Evolutionary conservation across 768 basidiomycete species (phyloP).

Genomic region (Clavulina sp.): DNA sequence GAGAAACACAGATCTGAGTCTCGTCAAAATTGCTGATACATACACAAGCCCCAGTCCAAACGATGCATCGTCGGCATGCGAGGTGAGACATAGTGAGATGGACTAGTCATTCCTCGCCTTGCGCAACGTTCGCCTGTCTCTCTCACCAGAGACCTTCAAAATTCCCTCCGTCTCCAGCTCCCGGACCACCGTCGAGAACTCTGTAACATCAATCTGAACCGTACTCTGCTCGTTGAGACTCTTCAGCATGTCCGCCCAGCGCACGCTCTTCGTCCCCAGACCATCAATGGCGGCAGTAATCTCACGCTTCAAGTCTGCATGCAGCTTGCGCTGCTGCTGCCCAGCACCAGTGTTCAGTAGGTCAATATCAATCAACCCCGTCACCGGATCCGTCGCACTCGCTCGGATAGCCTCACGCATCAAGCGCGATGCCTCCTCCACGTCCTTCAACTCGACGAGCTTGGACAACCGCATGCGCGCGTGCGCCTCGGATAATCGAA

Average conservation of each 20-base stretch:
- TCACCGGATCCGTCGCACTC: conserved; percentile 86
- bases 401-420: conserved; percentile 95
- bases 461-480: conserved; percentile 87
- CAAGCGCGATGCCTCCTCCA: conserved; percentile 78
- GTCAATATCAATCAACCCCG: conserved; percentile 95
- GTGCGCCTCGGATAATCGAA: conserved; percentile 89
- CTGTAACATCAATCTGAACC: conserved; percentile 55
- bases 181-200: conserved; percentile 68
- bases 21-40: no score
- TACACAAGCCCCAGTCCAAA: no score
- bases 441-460: conserved; percentile 74
- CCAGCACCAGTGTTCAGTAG: conserved; percentile 88
- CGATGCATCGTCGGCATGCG: no score
- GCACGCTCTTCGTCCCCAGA: conserved; percentile 39
- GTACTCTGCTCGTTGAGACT: conserved; percentile 70
- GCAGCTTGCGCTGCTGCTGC: conserved; percentile 63
- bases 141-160: conserved; percentile 72
- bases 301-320: conserved; percentile 81
- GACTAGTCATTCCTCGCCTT: not conserved
- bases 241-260: conserved; percentile 71
- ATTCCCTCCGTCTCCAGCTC: conserved; percentile 71
- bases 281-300: conserved; percentile 45
- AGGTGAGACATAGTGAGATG: no score
- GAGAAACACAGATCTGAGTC: no score
- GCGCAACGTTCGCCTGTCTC: conserved; percentile 67